These are phyloP conservation scores for Lipomyces starkeyi DNA, from an alignment of 805 yeast species.

Conservation along the genomic window DNA sequence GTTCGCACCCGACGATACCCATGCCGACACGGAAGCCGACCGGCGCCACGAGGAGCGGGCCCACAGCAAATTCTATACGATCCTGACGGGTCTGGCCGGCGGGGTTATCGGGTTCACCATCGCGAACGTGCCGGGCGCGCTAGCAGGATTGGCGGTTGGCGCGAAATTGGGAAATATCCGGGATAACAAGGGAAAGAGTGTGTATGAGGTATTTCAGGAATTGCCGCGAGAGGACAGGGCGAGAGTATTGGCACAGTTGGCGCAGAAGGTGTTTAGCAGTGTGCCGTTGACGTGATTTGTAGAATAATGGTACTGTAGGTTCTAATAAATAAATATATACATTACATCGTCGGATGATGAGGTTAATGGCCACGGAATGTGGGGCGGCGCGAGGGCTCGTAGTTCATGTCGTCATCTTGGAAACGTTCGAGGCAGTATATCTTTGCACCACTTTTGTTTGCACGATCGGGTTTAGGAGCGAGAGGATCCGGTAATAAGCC, in stretches of 20 bases:
- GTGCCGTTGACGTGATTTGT: neutral
- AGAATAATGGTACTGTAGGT: neutral
- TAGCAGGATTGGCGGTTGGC: conserved; percentile 40
- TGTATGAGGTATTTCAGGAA: conserved; percentile 36
- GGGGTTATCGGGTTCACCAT: conserved; percentile 39
- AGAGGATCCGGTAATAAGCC: conserved; percentile 19
- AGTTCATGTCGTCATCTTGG: neutral
- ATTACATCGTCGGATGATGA: neutral
- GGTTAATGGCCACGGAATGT: neutral
- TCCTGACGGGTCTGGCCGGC: conserved; percentile 36
- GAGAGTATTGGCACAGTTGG: conserved; percentile 28
- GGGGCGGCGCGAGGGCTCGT: neutral
- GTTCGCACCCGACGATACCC: neutral
- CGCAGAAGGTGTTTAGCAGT: conserved; percentile 23
- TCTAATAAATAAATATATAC: neutral
- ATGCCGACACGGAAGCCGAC: neutral
- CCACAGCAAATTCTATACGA: conserved; percentile 19
- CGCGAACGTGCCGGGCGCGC: conserved; percentile 40
- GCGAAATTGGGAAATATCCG: conserved; percentile 38
- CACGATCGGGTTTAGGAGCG: conserved; percentile 17
- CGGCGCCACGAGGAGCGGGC: neutral
- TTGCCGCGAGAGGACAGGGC: conserved; percentile 35
- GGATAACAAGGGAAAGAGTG: conserved; percentile 37
- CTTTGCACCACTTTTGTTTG: conserved; percentile 16
- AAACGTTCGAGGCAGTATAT: conserved; percentile 5